Evolutionary conservation across 176 grass and related monocot species (phyloP).

Genomic region (Elymus sibiricus): DNA sequence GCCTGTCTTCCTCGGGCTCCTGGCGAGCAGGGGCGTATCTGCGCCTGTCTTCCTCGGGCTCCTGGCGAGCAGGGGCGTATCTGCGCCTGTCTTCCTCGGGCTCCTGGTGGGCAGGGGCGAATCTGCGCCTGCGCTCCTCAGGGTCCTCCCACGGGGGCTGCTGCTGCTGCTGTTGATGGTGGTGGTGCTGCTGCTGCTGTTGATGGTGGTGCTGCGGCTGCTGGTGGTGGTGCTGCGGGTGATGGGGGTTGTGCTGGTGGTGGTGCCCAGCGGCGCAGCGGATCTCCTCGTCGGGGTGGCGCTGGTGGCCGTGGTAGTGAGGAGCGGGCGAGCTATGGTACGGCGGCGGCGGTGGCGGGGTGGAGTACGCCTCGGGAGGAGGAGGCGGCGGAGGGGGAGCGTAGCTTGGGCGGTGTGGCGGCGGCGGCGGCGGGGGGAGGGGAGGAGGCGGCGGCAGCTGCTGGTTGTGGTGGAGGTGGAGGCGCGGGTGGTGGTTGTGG

Average conservation of each 20-base stretch:
- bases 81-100: constrained; percentile 9
- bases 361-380: constrained; percentile 28
- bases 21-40: not conserved
- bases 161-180: not conserved
- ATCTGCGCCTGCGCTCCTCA: constrained; percentile 18
- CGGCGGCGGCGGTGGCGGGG: constrained; percentile 17
- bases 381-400: not conserved
- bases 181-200: not conserved
- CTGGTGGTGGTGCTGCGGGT: not conserved
- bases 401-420: constrained; percentile 33
- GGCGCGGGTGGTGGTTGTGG: not conserved
- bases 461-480: not conserved
- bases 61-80: constrained; percentile 4
- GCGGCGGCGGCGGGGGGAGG: constrained; percentile 15
- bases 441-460: constrained; percentile 16
- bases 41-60: constrained; percentile 14
- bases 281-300: constrained; percentile 11
- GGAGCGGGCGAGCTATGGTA: constrained; percentile 5
- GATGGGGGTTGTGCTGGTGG: constrained; percentile 5
- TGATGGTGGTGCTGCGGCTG: constrained; percentile 12
- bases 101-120: constrained; percentile 5
- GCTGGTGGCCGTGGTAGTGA: constrained; percentile 28
- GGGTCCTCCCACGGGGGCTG: constrained; percentile 26
- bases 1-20: constrained; percentile 20
- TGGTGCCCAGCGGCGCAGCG: not conserved